Base-by-base conservation (phyloP, 1,139 yeast genomes). In the Geotrichum fermentans region DNA sequence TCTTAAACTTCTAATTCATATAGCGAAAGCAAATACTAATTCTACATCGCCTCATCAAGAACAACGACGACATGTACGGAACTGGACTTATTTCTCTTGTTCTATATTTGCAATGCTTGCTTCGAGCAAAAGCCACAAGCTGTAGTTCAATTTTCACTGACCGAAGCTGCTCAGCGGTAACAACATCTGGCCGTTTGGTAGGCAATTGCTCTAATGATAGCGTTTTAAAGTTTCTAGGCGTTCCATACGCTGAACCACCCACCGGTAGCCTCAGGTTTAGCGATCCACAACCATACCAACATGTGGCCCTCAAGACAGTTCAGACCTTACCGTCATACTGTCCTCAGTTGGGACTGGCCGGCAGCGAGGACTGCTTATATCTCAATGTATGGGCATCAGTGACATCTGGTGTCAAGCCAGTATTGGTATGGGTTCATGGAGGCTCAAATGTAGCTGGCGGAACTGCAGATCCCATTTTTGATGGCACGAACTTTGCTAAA, bases 391-490 rank as follows among this genome's bases (percentile, higher is more conserved):
- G 38, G 36, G 50, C 58, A 1, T 64, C 66, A n/a, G 28, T 49
- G 11, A 28, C 47, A 14, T 14, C 11, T 8, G 44, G 47, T n/a
- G 30, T 49, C 8, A 50, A 55, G 17, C 66, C 68, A 1, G 69
- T 64, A n/a, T 57, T 64, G 55, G 56, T 64, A n/a, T 69, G 71
- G 71, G 58, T 69, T 40, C 67, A 68, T 49, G 73, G 73, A 4
- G 73, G 73, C n/a, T 66, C 71, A 1, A 67, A 66, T 48, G 32
- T 51, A 8, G 55, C 50, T 14, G 70, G 71, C 2, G 61, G 69
- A 1, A 55, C 62, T 26, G 54, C 61, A 5, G 66, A 66, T 37
- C 62, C 66, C 4, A 57, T 59, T 2, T 61, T 65, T 50, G 63
- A 68, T 50, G 69, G 68, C 20, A 50, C 65, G 3, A 47, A 48